phyloP scores from a whole-genome alignment of 257 asterid species.

The Fraxinus anomala region DNA sequence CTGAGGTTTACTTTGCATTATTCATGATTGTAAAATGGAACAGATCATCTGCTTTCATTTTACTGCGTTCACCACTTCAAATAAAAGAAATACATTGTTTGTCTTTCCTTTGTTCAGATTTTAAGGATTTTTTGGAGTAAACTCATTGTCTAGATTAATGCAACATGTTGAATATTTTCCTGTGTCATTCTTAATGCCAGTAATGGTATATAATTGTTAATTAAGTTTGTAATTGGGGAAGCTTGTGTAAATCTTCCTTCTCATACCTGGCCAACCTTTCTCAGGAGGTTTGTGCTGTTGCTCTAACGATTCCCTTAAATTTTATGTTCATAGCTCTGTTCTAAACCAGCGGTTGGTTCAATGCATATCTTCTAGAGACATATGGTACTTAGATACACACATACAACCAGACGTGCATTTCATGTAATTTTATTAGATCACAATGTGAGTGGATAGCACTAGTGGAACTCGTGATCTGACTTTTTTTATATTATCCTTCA shows the following conservation, averaged over 20 bases:
- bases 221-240: neutral
- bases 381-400: neutral
- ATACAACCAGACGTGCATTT: neutral
- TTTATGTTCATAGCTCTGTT: neutral
- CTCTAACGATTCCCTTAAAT: neutral
- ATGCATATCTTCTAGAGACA: neutral
- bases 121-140: neutral
- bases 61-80: neutral
- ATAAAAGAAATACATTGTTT: neutral
- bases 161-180: neutral
- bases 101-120: neutral
- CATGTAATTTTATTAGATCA: neutral
- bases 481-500: constrained; percentile 16
- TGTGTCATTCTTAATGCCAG: neutral
- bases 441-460: neutral
- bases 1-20: neutral
- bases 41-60: constrained; percentile 1
- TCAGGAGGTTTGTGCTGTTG: neutral
- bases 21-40: neutral
- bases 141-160: neutral
- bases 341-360: neutral
- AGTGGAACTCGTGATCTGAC: neutral
- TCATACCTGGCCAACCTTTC: neutral
- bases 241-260: neutral
- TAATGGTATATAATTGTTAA: neutral